Evolutionary conservation across 257 asterid genomes (phyloP).

Genomic region (Fraxinus excelsior): DNA sequence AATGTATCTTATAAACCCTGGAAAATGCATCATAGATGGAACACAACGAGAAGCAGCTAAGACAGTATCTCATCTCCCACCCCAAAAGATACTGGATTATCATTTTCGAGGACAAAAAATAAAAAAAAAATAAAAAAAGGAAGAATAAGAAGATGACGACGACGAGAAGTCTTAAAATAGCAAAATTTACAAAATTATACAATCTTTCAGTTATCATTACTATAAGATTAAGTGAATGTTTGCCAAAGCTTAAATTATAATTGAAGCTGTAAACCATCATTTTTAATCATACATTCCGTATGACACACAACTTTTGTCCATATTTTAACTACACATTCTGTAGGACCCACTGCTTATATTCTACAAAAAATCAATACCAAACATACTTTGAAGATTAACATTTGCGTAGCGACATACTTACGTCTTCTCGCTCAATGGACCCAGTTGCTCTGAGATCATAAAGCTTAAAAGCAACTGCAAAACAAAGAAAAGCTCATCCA

Average conservation of each 20-base stretch:
- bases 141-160: too few relatives aligned
- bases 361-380: too few relatives aligned
- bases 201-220: background rate
- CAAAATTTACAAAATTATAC: background rate
- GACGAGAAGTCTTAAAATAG: background rate
- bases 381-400: background rate
- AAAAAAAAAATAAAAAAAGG: too few relatives aligned
- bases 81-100: background rate
- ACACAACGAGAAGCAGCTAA: too few relatives aligned
- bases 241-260: too few relatives aligned
- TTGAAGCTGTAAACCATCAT: too few relatives aligned
- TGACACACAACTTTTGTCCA: too few relatives aligned
- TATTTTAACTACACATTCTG: too few relatives aligned
- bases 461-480: slow-evolving; percentile 47
- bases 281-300: too few relatives aligned
- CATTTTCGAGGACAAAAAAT: too few relatives aligned
- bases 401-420: slow-evolving; percentile 16
- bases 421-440: slow-evolving; percentile 52
- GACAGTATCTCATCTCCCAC: too few relatives aligned
- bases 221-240: background rate
- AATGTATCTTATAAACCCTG: background rate
- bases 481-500: slow-evolving; percentile 1
- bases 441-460: slow-evolving; percentile 51
- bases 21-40: background rate
- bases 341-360: too few relatives aligned